Evolutionary conservation across 305 asterid species (phyloP).

Genomic region (Fraxinus baroniana): DNA sequence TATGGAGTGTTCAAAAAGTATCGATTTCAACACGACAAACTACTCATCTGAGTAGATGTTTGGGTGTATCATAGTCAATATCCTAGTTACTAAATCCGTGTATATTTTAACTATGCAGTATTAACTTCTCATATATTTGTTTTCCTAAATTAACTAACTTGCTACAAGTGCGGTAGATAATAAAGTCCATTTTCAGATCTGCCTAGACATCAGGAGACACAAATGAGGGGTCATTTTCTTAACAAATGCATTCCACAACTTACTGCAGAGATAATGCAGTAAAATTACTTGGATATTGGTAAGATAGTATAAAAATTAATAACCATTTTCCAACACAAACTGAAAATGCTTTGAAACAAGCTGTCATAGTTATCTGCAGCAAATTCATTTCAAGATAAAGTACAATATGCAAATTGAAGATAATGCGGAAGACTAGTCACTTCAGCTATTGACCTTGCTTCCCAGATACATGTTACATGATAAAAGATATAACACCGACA

Average conservation of each 20-base stretch:
- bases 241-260: background rate
- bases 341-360: background rate
- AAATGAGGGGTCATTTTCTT: background rate
- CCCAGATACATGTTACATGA: background rate
- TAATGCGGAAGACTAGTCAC: background rate
- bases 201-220: background rate
- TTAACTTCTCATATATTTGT: background rate
- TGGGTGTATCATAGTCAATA: background rate
- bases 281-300: background rate
- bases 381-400: background rate
- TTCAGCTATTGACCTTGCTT: background rate
- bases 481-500: background rate
- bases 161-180: background rate
- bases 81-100: background rate
- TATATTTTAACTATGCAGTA: background rate
- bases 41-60: background rate
- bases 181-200: background rate
- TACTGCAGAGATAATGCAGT: background rate
- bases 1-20: background rate
- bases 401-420: background rate
- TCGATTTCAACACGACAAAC: background rate
- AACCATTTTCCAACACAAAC: background rate
- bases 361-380: background rate
- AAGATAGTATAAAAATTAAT: background rate
- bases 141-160: background rate